phyloP scores from a whole-genome alignment of 805 yeast species.

The Metschnikowia proteae region DNA sequence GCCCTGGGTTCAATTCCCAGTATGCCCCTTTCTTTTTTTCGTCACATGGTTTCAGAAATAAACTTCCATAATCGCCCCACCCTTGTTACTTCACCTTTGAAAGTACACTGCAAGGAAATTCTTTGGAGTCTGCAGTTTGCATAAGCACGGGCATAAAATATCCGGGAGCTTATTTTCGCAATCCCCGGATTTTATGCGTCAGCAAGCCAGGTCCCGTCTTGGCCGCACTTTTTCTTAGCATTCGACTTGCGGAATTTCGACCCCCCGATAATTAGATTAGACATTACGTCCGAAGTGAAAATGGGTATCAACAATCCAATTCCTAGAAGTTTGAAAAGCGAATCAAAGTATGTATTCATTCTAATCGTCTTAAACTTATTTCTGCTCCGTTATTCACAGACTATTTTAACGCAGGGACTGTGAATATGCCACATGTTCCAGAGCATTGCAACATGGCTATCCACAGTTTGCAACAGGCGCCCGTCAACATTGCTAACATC shows the following conservation, averaged over 20 bases:
- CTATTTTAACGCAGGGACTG: background rate
- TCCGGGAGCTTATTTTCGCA: background rate
- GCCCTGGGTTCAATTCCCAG: conserved; percentile 64
- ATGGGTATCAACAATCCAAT: conserved; percentile 84
- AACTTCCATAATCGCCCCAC: no score
- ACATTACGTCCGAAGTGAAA: background rate
- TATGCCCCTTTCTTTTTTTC: conserved; percentile 30
- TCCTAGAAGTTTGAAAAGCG: conserved; percentile 84
- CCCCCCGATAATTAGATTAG: background rate
- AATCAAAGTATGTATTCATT: conserved; percentile 61
- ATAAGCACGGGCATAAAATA: background rate
- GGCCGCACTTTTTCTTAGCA: conserved; percentile 4
- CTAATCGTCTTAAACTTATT: background rate
- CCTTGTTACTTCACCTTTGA: no score
- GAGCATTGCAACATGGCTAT: background rate
- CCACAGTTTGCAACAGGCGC: background rate
- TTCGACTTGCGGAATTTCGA: background rate
- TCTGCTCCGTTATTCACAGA: background rate
- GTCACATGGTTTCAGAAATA: no score
- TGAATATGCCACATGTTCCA: background rate
- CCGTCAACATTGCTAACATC: background rate
- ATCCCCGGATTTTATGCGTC: conserved; percentile 5
- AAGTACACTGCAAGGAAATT: no score
- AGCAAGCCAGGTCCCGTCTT: background rate
- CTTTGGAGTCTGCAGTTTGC: no score